Evolutionary conservation across 495 filamentous ascomycete genomes (phyloP).

Genomic region (Penicillium simplicissimum): DNA sequence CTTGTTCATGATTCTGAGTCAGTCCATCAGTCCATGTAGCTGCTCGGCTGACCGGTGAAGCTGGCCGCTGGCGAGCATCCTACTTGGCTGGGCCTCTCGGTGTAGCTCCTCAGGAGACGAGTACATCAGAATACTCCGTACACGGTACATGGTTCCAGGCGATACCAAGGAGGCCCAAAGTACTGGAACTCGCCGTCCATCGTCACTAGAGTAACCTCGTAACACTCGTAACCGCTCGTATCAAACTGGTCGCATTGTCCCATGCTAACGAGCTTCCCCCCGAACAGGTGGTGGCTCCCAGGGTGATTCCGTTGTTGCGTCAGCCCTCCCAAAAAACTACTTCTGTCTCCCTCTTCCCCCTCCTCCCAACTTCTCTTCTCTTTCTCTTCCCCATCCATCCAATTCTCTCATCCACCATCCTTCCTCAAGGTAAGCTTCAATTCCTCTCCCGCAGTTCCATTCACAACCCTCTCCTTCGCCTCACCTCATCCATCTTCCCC

Average conservation of each 20-base stretch:
- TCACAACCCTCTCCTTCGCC: constrained; percentile 6
- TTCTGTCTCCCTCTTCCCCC: constrained; percentile 26
- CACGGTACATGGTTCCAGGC: no score
- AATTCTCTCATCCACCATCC: constrained; percentile 17
- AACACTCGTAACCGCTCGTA: no score
- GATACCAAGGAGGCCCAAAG: no score
- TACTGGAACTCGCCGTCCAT: no score
- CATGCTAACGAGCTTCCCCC: background rate
- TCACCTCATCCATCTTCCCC: constrained; percentile 20
- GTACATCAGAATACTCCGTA: background rate
- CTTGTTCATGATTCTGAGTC: no score
- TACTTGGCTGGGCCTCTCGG: background rate
- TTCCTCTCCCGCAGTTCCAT: constrained; percentile 5
- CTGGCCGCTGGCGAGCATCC: background rate
- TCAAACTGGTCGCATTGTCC: no score
- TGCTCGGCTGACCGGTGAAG: background rate
- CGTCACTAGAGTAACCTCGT: no score
- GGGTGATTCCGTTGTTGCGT: constrained; percentile 48
- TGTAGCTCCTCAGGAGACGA: background rate
- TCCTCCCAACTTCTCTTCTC: constrained; percentile 17
- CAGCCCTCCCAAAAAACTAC: constrained; percentile 40
- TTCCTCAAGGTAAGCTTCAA: constrained; percentile 31
- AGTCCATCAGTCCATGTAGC: background rate
- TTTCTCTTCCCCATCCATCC: constrained; percentile 35
- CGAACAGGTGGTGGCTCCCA: background rate